Evolutionary conservation across 495 filamentous ascomycete genomes (phyloP), one percentile per base, ranked within the genome.

Genomic region (Aspergillus homomorphus): DNA sequence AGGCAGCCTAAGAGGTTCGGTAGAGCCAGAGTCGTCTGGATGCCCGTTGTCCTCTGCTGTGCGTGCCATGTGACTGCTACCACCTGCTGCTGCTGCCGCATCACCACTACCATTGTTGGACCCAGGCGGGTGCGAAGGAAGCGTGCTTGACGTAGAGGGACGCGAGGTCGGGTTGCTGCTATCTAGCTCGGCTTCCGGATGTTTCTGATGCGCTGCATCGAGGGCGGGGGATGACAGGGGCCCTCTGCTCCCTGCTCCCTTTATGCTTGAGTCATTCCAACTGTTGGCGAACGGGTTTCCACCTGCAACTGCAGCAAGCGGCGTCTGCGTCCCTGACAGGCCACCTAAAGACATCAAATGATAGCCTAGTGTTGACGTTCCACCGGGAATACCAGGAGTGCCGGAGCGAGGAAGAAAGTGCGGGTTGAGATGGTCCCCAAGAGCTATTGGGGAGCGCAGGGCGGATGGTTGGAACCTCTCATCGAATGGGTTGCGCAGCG

Each of bases 281-380:
- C 74, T 73, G 54, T 73, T 75, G 16, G 81, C 74, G 45, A 83
- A 81, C 8, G 80, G 77, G 18, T 78, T 72, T 65, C 86, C 82
- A 12, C 90, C 88, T n/a, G 90, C 89, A 6, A 93, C 89, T 7
- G 90, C 91, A 1, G 90, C 89, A 0, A 96, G 81, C 0, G 93
- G 94, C 2, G 92, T 97, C 49, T 91, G 87, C 3, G 88, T 85
- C 1, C 94, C 93, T 1, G 91, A 90, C 38, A 96, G 79, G 8
- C 75, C 77, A 0, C 88, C 89, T 6, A 86, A 77, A 0, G 87
- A 85, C 23, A 96, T 84, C 1, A 91, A 85, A 70, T 96, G 92
- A 69, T 97, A 98, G 62, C 89, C 87, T 22, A 97, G 80, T 64
- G 92, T 96, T 3, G 92, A 92, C 4, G 89, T 91, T 22, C 89